phyloP scores from a whole-genome alignment of 345 rosid species.

The Salix caprea region DNA sequence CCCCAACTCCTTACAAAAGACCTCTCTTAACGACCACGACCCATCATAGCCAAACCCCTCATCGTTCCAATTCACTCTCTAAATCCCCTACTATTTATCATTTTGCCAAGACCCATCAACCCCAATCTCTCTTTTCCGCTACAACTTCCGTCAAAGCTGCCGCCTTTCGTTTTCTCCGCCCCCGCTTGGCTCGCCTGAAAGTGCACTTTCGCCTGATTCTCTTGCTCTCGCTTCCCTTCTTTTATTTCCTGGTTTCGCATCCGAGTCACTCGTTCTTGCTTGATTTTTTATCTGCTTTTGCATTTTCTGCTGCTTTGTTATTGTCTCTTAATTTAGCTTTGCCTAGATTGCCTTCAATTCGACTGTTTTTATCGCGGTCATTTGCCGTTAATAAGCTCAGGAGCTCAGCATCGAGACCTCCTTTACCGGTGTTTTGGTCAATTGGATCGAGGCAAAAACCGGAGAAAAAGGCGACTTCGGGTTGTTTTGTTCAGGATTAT shows the following conservation, averaged over 20 bases:
- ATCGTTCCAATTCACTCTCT: slow-evolving; percentile 36
- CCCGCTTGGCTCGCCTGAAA: slow-evolving; percentile 46
- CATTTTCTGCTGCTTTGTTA: slow-evolving; percentile 70
- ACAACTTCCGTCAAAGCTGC: slow-evolving; percentile 48
- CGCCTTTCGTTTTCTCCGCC: slow-evolving; percentile 44
- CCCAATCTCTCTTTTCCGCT: slow-evolving; percentile 26
- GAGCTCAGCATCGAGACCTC: slow-evolving; percentile 29
- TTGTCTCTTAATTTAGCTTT: slow-evolving; percentile 70
- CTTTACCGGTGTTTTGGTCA: slow-evolving; percentile 84
- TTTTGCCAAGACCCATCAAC: slow-evolving; percentile 30
- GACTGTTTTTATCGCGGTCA: slow-evolving; percentile 71
- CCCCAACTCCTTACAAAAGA: slow-evolving; percentile 63
- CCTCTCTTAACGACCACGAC: slow-evolving; percentile 42
- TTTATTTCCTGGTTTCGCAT: slow-evolving; percentile 72
- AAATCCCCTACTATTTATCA: slow-evolving; percentile 56
- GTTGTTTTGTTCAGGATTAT: slow-evolving; percentile 81
- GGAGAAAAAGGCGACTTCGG: slow-evolving; percentile 65
- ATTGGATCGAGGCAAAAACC: slow-evolving; percentile 70
- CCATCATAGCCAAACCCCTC: slow-evolving; percentile 5
- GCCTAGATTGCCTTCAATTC: slow-evolving; percentile 79
- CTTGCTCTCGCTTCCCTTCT: slow-evolving; percentile 65
- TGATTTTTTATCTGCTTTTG: slow-evolving; percentile 79
- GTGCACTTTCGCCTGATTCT: slow-evolving; percentile 63
- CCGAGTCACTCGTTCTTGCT: slow-evolving; percentile 75
- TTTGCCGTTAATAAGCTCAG: slow-evolving; percentile 53